Evolutionary conservation across 768 basidiomycete species (phyloP).

Genomic region (Xerocomellus amylosporus): DNA sequence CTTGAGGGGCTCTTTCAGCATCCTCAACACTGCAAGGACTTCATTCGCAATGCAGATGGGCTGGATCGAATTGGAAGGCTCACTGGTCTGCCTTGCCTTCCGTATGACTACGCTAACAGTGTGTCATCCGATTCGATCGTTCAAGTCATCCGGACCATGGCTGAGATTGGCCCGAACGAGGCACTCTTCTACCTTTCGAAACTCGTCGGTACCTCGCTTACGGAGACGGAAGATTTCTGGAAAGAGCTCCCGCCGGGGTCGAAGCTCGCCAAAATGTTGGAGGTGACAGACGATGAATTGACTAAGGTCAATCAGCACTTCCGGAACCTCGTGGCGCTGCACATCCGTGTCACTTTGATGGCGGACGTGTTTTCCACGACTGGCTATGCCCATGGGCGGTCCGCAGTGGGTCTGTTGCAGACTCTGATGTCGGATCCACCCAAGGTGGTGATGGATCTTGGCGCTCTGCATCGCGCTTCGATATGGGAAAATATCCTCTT

Average conservation of each 20-base stretch:
- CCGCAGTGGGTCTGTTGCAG: slow-evolving; percentile 70
- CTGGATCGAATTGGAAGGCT: slow-evolving; percentile 72
- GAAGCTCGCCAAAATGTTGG: slow-evolving; percentile 63
- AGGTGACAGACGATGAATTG: slow-evolving; percentile 47
- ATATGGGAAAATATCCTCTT: slow-evolving; percentile 87
- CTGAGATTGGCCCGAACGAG: slow-evolving; percentile 78
- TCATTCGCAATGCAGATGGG: slow-evolving; percentile 71
- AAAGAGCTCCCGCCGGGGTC: slow-evolving; percentile 48
- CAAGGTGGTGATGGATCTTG: slow-evolving; percentile 68
- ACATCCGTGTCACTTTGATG: slow-evolving; percentile 77
- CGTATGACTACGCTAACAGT: slow-evolving; percentile 84
- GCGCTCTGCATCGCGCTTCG: slow-evolving; percentile 74
- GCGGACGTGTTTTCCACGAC: slow-evolving; percentile 86
- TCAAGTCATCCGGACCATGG: slow-evolving; percentile 84
- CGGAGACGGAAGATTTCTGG: slow-evolving; percentile 74
- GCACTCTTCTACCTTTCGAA: slow-evolving; percentile 68
- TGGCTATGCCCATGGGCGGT: slow-evolving; percentile 77
- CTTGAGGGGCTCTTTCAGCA: slow-evolving; percentile 95
- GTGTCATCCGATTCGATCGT: slow-evolving; percentile 85
- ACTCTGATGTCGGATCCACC: slow-evolving; percentile 64
- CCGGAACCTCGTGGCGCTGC: slow-evolving; percentile 67
- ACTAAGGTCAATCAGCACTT: slow-evolving; percentile 59
- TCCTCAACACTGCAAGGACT: slow-evolving; percentile 84
- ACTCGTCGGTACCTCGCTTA: slow-evolving; percentile 67
- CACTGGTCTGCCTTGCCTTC: slow-evolving; percentile 80